Conservation (phyloP, 164 flowering plant genomes). For the Macadamia tetraphylla region DNA sequence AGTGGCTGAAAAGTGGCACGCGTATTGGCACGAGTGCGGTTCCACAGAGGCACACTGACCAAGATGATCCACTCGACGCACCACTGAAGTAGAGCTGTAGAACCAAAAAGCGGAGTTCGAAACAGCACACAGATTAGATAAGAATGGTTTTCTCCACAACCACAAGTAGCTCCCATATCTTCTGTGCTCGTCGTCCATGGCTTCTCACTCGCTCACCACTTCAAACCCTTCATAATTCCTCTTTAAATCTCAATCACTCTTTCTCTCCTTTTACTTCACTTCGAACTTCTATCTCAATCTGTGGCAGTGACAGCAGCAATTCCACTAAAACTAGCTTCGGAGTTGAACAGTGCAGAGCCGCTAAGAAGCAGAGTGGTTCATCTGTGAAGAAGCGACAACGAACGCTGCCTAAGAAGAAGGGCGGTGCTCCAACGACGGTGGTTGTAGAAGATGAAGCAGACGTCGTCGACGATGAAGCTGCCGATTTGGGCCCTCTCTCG, state of each 20-base stretch:
- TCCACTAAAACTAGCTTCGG: neutral
- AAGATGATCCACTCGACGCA: too few relatives aligned
- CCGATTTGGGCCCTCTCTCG: conserved; percentile 6
- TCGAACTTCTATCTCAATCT: conserved; percentile 1
- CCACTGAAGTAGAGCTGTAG: too few relatives aligned
- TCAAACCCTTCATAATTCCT: neutral
- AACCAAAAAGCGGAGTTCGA: too few relatives aligned
- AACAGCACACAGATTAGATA: too few relatives aligned
- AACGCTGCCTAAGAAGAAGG: conserved; percentile 22
- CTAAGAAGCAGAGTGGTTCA: conserved; percentile 36
- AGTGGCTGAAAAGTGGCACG: too few relatives aligned
- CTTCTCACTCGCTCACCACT: neutral
- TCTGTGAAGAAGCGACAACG: conserved; percentile 29
- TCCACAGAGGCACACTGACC: too few relatives aligned
- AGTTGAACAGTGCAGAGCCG: conserved; percentile 18
- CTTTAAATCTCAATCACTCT: neutral
- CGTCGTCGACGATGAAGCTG: conserved; percentile 15
- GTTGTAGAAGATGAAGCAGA: conserved; percentile 5
- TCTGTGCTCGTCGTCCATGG: conserved; percentile 8
- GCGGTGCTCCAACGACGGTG: conserved; percentile 6
- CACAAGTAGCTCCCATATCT: neutral
- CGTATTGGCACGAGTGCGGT: too few relatives aligned
- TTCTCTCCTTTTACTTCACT: neutral
- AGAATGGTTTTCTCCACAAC: conserved; percentile 2
- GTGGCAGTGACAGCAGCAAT: neutral